Base-by-base conservation (phyloP, 345 rosid species). In the Trapa bicornis region DNA sequence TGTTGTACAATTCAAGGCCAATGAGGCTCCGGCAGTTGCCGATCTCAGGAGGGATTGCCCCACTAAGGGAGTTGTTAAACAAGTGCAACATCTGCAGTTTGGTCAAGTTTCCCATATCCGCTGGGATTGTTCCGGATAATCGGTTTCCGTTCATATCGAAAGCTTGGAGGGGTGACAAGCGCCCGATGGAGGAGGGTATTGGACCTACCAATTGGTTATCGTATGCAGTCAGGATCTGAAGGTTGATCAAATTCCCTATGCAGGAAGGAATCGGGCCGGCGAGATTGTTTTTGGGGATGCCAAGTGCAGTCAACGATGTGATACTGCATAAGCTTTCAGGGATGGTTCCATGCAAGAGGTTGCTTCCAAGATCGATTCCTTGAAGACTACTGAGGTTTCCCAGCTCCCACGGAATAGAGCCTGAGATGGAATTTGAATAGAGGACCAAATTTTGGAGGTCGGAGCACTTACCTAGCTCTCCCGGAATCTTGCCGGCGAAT, bases 1-100 rank as follows among this genome's bases (percentile, higher is more conserved):
- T 92, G 3, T 0, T 45, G 67, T 83, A 79, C 37, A 92, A 75
- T 66, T 83, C 91, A 71, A 92, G 88, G 37, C 71, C 50, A 3
- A 65, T 61, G 65, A 89, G 88, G 63, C 73, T 78, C 71, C 50
- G 76, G 68, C 96, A 92, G 29, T 37, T 72, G 14, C 92, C 85
- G n/a, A 86, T 72, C 67, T 83, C 89, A 54, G 78, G 64, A 0
- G 98, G 95, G 75, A 92, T 86, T 65, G 75, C 66, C 35, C 98
- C 96, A 12, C 39, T 73, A 33, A 92, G 70, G 50, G 79, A 70
- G 72, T 92, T 92, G n/a, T 67, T 39, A 36, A 68, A 56, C 72
- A 92, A 67, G 32, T 12, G 52, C 36, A 89, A 75, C 66, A 69
- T 47, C 22, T 65, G 68, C 72, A 92, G 80, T 65, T 80, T 86